Evolutionary conservation across 179 eudicot species (phyloP), one percentile per base, ranked within the genome.

Genomic region (Silene noctiflora): DNA sequence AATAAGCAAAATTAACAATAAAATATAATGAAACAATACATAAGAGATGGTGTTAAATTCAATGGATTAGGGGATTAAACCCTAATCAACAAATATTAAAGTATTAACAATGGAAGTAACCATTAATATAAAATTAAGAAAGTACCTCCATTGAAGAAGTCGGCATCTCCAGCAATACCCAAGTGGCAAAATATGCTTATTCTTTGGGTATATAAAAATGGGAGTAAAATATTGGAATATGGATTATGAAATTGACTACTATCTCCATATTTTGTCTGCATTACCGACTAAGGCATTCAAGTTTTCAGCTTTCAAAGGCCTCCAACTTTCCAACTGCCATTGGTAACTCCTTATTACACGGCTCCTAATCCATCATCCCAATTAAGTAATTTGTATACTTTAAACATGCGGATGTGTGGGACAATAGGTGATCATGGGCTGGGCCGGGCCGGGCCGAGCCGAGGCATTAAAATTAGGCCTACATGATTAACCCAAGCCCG

Each of bases 141-240:
- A 27, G 42, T 51, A 51, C 61, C 75, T 33, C 75, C 75, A 51
- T 58, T 73, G 66, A 74, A 61, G 76, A 74, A 20, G 69, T 74
- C 76, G 76, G 68, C 76, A 74, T 42, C 12, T 14, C 35, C 21
- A 22, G 58, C 21, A 61, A 20, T 2, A 74, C 55, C 75, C 76
- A 74, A 27, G 69, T 74, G 76, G 68, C 67, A 39, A 73, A 63
- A 63, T 21, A 11, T 9, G 67, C 4, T 22, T 24, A 11, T 63
- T 63, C 6, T 63, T 24, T 22, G 14, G 19, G 19, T 22, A 24
- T 63, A 51, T 63, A 63, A 63, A 63, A 33, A n/a, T n/a, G n/a
- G n/a, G n/a, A n/a, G n/a, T n/a, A n/a, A n/a, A n/a, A n/a, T 33
- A 33, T 33, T 33, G 39, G 39, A 33, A 33, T 33, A 4, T 33